Evolutionary conservation across 2,329 filamentous ascomycete species (phyloP), one percentile per base, ranked within the genome.

Genomic region (Cladosporium phlei): DNA sequence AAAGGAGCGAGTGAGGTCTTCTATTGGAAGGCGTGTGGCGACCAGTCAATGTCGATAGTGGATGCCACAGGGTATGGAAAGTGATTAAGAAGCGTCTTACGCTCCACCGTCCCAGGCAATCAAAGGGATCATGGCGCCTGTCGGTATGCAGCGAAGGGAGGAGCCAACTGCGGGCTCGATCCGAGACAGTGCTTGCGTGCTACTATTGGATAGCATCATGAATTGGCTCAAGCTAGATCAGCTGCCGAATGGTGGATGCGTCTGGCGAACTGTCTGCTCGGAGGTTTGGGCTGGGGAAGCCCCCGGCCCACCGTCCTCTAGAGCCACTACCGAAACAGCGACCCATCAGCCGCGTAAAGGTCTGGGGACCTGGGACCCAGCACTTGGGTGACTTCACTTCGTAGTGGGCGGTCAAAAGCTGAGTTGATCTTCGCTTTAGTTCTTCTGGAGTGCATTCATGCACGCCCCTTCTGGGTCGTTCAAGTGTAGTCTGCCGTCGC

Each of bases 1-100:
- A 47, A 47, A 40, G 25, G 34, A 27, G 37, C 44, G 40, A 39
- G 11, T 39, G 35, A 20, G 22, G 52, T 49, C 52, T 59, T 52
- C 55, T 59, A 60, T 59, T 59, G 58, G 57, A 52, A 55, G 52
- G 35, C 14, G 50, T 43, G 57, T 60, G 59, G 58, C 58, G 53
- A 58, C 53, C 46, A 50, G 52, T 50, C 51, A 29, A 52, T 56
- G 52, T 56, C 54, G 56, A 22, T 16, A 38, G 52, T 57, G 55
- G 55, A 59, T 51, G 52, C 52, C 48, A 46, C 52, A 47, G 54
- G 55, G 55, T 52, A 59, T 8, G 25, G 11, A 33, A 45, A 45
- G 42, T 25, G 42, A 45, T 45, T 19, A 45, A 24, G 24, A 16
- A 45, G 24, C 30, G 32, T 45, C 32, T 25, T 35, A 37, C 42